These are phyloP conservation scores for Vitis amurensis DNA, from an alignment of 164 flowering plant species.

Conservation along the genomic window DNA sequence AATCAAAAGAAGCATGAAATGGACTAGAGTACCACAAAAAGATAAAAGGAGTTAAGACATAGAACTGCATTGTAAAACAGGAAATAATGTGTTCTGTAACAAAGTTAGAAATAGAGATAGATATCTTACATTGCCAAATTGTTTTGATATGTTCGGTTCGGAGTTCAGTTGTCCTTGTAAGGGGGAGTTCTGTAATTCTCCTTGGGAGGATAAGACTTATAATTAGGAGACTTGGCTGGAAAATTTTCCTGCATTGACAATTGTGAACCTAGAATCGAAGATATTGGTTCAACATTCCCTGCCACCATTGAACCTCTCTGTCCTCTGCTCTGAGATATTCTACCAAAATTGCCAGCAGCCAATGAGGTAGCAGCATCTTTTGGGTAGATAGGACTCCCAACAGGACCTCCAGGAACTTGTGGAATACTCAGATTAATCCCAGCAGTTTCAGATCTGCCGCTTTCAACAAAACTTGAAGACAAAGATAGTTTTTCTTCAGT, in stretches of 20 bases:
- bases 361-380: slow-evolving; percentile 24
- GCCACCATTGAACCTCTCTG: slow-evolving; percentile 26
- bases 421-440: slow-evolving; percentile 9
- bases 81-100: background rate
- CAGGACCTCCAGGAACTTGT: slow-evolving; percentile 20
- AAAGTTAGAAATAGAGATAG: slow-evolving; percentile 2
- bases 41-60: background rate
- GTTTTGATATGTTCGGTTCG: slow-evolving; percentile 55
- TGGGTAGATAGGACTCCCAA: slow-evolving; percentile 17
- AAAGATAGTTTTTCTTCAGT: slow-evolving; percentile 20
- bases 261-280: slow-evolving; percentile 35
- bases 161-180: slow-evolving; percentile 23
- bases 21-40: background rate
- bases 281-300: slow-evolving; percentile 35
- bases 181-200: slow-evolving; percentile 24
- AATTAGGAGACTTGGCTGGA: slow-evolving; percentile 24
- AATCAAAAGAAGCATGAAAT: no score
- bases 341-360: slow-evolving; percentile 18
- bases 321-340: slow-evolving; percentile 21
- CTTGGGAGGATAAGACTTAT: slow-evolving; percentile 21
- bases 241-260: slow-evolving; percentile 26
- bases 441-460: slow-evolving; percentile 12
- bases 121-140: slow-evolving; percentile 58
- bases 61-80: background rate
- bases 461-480: slow-evolving; percentile 16